Conservation (phyloP, 2,329 filamentous ascomycete genomes). For the Chaetomium strumarium region DNA sequence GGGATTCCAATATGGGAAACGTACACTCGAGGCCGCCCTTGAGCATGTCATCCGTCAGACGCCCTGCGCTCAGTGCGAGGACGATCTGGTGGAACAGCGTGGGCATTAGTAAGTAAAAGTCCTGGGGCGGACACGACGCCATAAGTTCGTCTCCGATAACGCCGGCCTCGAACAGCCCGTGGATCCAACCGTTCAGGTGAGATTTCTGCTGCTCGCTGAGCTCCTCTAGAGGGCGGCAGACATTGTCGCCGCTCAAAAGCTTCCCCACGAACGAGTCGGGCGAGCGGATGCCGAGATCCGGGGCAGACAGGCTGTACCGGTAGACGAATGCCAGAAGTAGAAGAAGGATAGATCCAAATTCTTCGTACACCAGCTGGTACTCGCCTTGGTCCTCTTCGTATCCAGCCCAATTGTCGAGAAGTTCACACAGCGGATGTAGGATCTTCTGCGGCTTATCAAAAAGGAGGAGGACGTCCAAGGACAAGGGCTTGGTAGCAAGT, state of each 20-base stretch:
- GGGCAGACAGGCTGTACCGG: constrained; percentile 60
- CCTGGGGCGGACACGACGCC: constrained; percentile 73
- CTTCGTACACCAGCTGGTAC: constrained; percentile 80
- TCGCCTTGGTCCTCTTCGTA: constrained; percentile 81
- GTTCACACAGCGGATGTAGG: constrained; percentile 64
- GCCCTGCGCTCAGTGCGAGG: constrained; percentile 59
- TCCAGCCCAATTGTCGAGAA: constrained; percentile 67
- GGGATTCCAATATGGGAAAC: constrained; percentile 28
- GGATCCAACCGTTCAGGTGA: constrained; percentile 69
- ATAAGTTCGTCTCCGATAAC: constrained; percentile 75
- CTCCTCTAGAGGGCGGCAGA: constrained; percentile 52
- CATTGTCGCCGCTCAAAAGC: constrained; percentile 55
- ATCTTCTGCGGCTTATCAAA: constrained; percentile 67
- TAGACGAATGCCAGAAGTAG: constrained; percentile 69
- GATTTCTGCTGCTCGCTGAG: constrained; percentile 58
- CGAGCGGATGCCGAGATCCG: constrained; percentile 57
- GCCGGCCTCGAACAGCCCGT: constrained; percentile 68
- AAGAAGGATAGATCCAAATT: constrained; percentile 72
- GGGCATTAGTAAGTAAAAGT: constrained; percentile 74
- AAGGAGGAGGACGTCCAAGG: constrained; percentile 68
- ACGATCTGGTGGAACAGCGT: constrained; percentile 72
- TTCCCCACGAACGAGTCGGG: constrained; percentile 63
- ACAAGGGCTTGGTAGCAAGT: constrained; percentile 65
- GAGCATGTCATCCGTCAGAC: constrained; percentile 62
- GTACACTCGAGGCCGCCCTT: constrained; percentile 71